A percentile compares a stretch with the other conserved stretches of the same genome.
These are phyloP conservation scores for Astrocystis sublimbata DNA, from an alignment of 495 filamentous ascomycete genomes.

Conservation along the genomic window DNA sequence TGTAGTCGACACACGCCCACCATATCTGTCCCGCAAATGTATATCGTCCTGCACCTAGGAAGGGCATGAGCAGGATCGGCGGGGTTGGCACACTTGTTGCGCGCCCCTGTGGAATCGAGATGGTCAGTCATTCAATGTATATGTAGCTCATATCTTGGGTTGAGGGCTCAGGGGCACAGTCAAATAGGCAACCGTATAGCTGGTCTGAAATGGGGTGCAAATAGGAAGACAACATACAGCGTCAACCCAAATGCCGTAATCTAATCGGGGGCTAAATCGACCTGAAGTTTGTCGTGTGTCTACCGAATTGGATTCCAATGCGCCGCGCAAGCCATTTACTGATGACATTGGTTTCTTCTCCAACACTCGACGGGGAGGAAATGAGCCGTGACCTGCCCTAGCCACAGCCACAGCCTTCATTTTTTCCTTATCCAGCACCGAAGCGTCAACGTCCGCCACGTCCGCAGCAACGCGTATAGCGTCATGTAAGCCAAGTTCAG, in stretches of 20 bases:
- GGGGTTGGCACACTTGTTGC: slow-evolving; percentile 16
- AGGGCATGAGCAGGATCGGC: slow-evolving; percentile 23
- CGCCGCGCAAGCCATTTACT: neutral
- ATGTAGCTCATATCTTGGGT: neutral
- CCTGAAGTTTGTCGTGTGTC: neutral
- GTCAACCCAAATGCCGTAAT: slow-evolving; percentile 28
- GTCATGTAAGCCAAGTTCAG: slow-evolving; percentile 13
- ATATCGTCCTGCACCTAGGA: slow-evolving; percentile 17
- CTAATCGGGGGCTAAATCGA: slow-evolving; percentile 16
- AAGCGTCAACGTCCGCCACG: slow-evolving; percentile 12
- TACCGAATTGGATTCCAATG: neutral
- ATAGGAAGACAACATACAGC: neutral
- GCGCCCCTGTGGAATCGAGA: neutral
- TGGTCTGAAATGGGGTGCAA: too few relatives aligned
- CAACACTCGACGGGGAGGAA: neutral
- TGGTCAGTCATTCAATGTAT: neutral
- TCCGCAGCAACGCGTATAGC: slow-evolving; percentile 25
- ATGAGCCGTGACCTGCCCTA: too few relatives aligned
- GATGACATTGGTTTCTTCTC: neutral
- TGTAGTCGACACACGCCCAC: slow-evolving; percentile 22
- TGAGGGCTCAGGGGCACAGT: neutral
- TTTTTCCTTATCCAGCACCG: neutral
- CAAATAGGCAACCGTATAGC: too few relatives aligned
- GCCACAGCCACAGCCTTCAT: neutral
- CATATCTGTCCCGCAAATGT: slow-evolving; percentile 27